Evolutionary conservation across 805 yeast genomes (phyloP), one percentile per base, ranked within the genome.

Genomic region (Isabelozyma heimii): DNA sequence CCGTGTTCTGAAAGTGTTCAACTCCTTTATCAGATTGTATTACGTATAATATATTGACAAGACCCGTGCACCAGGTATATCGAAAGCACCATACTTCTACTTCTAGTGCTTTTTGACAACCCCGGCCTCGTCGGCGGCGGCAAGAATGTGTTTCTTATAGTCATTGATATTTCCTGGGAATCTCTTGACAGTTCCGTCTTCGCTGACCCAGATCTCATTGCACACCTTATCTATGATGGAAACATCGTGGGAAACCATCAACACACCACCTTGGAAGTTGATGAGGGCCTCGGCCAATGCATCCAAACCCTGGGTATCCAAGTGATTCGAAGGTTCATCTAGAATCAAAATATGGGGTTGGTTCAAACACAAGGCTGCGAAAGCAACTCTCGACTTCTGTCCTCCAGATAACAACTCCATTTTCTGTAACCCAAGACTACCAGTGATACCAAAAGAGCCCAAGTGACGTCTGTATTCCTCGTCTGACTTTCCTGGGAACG

Each of bases 221-320:
- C 97, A 90, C 10, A 92, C 97, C 47, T 81, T 79, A 58, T 87
- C 83, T 60, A 94, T 94, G 63, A 92, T 87, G 27, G 91, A 76
- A 41, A 94, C 97, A 76, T 94, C 99, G 79, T 94, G 99, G 45
- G 97, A 88, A 50, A 94, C 99, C 97, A 94, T 91, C 58, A 94
- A 77, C 24, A 94, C 87, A 68, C 99, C 99, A 65, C 99, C 99
- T 62, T 89, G 81, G 79, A 91, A 94, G 52, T 81, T 83, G 53
- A 80, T 83, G 64, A 94, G 76, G 1, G 98, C 98, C 40, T 87
- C 95, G 8, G 94, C 85, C 52, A 94, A 79, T 0, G 99, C 99
- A 67, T 94, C 99, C 61, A 94, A 76, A 81, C 97, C 99, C 35
- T 96, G 86, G 8, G 97, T 92, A 86, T 94, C 99, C 80, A 94